Evolutionary conservation across 169 alveolate species (phyloP).

Genomic region (Toxoplasma gondii): DNA sequence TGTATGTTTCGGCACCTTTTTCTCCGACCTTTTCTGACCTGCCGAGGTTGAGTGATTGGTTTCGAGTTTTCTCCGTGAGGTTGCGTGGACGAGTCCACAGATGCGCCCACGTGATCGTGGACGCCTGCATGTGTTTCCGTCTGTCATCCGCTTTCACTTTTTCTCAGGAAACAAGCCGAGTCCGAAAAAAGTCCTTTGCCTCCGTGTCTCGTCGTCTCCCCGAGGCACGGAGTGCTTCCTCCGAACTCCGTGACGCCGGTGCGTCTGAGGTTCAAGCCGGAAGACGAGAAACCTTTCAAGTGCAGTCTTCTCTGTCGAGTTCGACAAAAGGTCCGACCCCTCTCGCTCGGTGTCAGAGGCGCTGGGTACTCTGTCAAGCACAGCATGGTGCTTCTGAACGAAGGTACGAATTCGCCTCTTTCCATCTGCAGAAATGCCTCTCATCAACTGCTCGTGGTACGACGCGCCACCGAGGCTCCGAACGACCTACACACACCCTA

Average conservation of each 20-base stretch:
- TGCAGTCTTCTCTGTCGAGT: conserved; percentile 89
- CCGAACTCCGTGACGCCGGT: conserved; percentile 75
- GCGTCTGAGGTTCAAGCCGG: conserved; percentile 86
- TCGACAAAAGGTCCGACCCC: conserved; percentile 88
- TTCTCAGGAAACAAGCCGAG: not conserved
- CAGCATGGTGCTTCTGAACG: conserved; percentile 73
- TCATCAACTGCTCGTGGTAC: not conserved
- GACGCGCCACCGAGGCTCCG: not conserved
- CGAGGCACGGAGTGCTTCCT: not conserved
- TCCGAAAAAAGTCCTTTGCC: not conserved
- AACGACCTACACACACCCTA: too few relatives aligned
- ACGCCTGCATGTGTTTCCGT: not conserved
- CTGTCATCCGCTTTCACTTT: too few relatives aligned
- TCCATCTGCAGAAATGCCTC: not conserved
- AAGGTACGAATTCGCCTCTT: conserved; percentile 50
- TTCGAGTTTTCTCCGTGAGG: too few relatives aligned
- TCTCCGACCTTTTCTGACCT: not conserved
- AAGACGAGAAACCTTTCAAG: conserved; percentile 86
- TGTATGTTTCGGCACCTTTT: not conserved
- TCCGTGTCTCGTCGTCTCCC: not conserved
- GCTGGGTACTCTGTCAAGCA: conserved; percentile 87
- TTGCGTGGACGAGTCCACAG: too few relatives aligned
- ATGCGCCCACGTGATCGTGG: not conserved
- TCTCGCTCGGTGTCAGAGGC: conserved; percentile 92
- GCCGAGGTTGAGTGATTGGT: too few relatives aligned